A percentile compares a stretch with the other conserved stretches of the same genome.
Evolutionary conservation across 2,329 filamentous ascomycete genomes (phyloP).

Genomic region (Furcasterigmium furcatum): DNA sequence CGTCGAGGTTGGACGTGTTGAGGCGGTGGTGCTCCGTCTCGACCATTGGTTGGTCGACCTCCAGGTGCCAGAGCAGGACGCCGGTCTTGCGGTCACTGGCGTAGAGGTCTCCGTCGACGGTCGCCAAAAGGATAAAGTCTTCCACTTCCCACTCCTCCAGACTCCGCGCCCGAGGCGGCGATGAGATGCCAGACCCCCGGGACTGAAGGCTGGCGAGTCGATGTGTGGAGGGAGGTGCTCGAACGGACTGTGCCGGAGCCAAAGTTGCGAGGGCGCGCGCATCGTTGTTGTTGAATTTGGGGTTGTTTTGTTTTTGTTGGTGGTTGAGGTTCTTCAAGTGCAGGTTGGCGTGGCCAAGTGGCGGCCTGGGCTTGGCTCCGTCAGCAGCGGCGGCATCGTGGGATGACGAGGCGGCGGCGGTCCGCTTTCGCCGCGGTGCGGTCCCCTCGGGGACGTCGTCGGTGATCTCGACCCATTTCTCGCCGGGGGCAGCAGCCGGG

Average conservation of each 20-base stretch:
- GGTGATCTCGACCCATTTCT: conserved; percentile 24
- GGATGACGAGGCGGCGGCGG: conserved; percentile 5
- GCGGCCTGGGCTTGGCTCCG: conserved; percentile 22
- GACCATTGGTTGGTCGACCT: conserved; percentile 83
- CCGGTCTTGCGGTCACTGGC: conserved; percentile 87
- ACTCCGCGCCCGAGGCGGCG: conserved; percentile 92
- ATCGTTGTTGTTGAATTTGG: conserved; percentile 55
- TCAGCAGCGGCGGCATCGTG: conserved; percentile 16
- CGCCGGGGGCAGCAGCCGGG: conserved; percentile 20
- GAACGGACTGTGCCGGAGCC: conserved; percentile 93
- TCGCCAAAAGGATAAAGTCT: conserved; percentile 99
- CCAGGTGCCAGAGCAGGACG: conserved; percentile 78
- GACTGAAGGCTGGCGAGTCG: conserved; percentile 51
- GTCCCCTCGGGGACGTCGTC: conserved; percentile 16
- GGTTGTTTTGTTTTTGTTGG: conserved; percentile 22
- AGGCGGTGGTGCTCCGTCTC: conserved; percentile 79
- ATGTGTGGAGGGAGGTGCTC: conserved; percentile 80
- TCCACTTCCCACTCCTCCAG: conserved; percentile 99
- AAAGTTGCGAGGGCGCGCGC: conserved; percentile 96
- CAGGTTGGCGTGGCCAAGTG: conserved; percentile 15
- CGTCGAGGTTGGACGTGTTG: conserved; percentile 60
- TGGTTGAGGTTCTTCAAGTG: conserved; percentile 11
- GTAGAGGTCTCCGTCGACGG: conserved; percentile 95
- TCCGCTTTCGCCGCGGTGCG: no score
- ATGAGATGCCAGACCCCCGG: conserved; percentile 62